Evolutionary conservation across 805 yeast genomes (phyloP).

Genomic region (Suhomyces sp.): DNA sequence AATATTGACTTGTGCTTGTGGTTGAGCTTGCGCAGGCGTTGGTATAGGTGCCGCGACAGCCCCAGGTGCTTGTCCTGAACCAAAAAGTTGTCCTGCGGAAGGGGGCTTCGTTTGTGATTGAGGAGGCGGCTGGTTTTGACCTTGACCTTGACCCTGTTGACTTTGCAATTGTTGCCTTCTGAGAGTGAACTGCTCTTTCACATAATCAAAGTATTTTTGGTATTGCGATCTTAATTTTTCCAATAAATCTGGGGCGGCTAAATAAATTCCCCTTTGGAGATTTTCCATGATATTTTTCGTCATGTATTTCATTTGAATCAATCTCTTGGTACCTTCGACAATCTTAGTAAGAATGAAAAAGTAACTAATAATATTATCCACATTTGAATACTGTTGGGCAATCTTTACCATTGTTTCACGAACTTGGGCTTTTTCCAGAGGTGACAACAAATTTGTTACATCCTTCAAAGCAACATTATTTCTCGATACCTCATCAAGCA

Average conservation of each 20-base stretch:
- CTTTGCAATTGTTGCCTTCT: conserved; percentile 37
- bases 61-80: conserved; percentile 13
- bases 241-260: conserved; percentile 70
- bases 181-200: conserved; percentile 56
- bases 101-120: too few relatives aligned
- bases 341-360: conserved; percentile 75
- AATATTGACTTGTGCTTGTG: conserved; percentile 11
- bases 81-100: conserved; percentile 5
- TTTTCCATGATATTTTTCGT: conserved; percentile 73
- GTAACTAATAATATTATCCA: conserved; percentile 75
- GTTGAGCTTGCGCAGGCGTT: conserved; percentile 7
- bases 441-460: conserved; percentile 58
- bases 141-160: conserved; percentile 26
- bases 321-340: conserved; percentile 69
- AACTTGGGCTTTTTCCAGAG: conserved; percentile 63
- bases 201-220: conserved; percentile 71
- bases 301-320: conserved; percentile 77
- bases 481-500: conserved; percentile 67
- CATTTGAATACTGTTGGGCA: conserved; percentile 62
- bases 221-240: conserved; percentile 71
- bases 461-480: conserved; percentile 67
- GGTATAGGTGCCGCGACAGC: conserved; percentile 11
- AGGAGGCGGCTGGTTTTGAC: conserved; percentile 6
- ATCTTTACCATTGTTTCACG: conserved; percentile 52
- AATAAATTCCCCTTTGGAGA: conserved; percentile 60